phyloP scores from a whole-genome alignment of 2,329 filamentous ascomycete genomes.

The Fonsecaea nubica region DNA sequence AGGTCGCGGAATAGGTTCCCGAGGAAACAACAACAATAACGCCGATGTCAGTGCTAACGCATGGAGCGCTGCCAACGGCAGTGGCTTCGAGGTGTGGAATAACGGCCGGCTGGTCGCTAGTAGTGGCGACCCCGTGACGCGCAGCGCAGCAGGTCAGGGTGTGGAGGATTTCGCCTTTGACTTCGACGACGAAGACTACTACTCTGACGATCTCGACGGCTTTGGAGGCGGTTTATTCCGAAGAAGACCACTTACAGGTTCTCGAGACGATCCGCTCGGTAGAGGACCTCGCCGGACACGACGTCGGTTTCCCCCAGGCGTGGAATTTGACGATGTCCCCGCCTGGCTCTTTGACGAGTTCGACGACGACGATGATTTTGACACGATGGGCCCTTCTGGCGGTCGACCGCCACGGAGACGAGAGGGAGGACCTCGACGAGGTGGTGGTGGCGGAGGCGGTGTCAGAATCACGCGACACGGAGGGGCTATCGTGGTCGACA shows the following conservation, averaged over 20 bases:
- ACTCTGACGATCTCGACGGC: neutral
- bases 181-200: neutral
- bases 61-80: neutral
- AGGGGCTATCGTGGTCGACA: neutral
- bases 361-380: slow-evolving; percentile 1
- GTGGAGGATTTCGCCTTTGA: neutral
- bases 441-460: neutral
- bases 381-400: neutral
- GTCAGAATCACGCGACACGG: neutral
- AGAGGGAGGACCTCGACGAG: neutral
- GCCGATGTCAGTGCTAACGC: neutral
- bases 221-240: neutral
- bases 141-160: neutral
- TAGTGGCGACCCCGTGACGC: too few species aligned
- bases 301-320: neutral
- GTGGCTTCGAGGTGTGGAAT: slow-evolving; percentile 9
- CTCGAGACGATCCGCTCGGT: neutral
- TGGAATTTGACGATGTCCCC: neutral
- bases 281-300: neutral
- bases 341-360: neutral
- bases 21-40: neutral
- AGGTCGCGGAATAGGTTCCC: neutral
- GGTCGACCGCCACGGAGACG: neutral
- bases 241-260: neutral
- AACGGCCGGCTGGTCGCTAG: slow-evolving; percentile 5